Percentiles rank a stretch among this genome's conserved stretches.
Evolutionary conservation across 1,284 basidiomycete genomes (phyloP).

Genomic region (Tausonia pullulans): DNA sequence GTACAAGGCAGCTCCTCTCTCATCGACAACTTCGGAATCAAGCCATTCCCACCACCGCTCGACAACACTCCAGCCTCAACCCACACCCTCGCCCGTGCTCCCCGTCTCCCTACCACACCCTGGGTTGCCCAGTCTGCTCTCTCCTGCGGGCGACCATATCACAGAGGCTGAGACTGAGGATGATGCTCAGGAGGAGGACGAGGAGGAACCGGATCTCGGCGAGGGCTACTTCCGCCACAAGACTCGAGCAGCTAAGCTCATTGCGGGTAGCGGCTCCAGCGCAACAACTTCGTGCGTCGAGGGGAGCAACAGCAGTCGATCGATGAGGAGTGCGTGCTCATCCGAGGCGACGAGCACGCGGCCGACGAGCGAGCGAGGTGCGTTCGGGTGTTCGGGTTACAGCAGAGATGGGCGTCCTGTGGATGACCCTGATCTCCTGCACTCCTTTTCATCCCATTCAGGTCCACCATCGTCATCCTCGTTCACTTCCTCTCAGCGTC

Average conservation of each 20-base stretch:
- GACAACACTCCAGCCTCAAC: background rate
- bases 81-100: background rate
- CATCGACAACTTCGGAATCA: background rate
- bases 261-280: background rate
- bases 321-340: background rate
- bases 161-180: background rate
- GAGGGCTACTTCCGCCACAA: background rate
- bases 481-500: background rate
- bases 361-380: no score
- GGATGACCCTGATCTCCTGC: background rate
- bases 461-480: no score
- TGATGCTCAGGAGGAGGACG: background rate
- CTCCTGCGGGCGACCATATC: background rate
- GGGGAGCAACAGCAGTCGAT: background rate
- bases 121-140: no score
- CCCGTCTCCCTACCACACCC: background rate
- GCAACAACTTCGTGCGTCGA: background rate
- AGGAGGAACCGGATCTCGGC: background rate
- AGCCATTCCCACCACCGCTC: background rate
- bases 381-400: background rate
- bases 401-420: no score
- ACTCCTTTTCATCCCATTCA: background rate
- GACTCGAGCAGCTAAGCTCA: background rate
- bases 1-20: slow-evolving; percentile 49
- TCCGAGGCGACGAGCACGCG: background rate